A percentile compares a stretch with the other conserved stretches of the same genome.
These are phyloP conservation scores for Xylaria sp. DNA, from an alignment of 2,329 filamentous ascomycete species.

Conservation along the genomic window DNA sequence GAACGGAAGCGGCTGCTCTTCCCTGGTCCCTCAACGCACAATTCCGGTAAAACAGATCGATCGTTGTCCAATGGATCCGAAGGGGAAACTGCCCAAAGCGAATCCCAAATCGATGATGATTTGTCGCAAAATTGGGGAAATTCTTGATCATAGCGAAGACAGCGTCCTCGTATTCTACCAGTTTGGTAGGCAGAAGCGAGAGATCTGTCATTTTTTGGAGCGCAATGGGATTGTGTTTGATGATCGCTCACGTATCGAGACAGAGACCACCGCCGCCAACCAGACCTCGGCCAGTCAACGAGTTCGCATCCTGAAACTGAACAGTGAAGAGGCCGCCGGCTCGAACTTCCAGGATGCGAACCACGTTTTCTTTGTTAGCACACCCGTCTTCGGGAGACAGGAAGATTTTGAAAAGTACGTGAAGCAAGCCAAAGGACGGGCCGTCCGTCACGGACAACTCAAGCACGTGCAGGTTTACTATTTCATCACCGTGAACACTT, in stretches of 20 bases:
- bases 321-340: conserved; percentile 53
- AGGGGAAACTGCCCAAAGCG: neutral
- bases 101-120: conserved; percentile 44
- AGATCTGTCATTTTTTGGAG: conserved; percentile 41
- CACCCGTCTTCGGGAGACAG: conserved; percentile 48
- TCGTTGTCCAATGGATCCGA: conserved; percentile 9
- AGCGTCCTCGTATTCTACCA: conserved; percentile 54
- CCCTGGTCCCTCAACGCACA: conserved; percentile 23
- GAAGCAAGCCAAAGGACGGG: conserved; percentile 54
- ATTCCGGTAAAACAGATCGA: conserved; percentile 31
- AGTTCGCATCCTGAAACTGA: conserved; percentile 53
- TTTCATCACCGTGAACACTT: conserved; percentile 51
- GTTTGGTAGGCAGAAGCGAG: conserved; percentile 44
- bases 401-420: conserved; percentile 50
- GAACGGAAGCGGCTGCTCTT: conserved; percentile 23
- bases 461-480: conserved; percentile 54
- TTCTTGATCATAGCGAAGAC: conserved; percentile 34
- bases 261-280: neutral
- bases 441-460: conserved; percentile 53
- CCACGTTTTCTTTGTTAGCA: conserved; percentile 55
- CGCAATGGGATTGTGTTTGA: conserved; percentile 31
- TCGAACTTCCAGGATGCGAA: conserved; percentile 55
- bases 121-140: conserved; percentile 28
- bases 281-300: neutral
- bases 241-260: conserved; percentile 3